Evolutionary conservation across 306 rosid genomes (phyloP).

Genomic region (Quercus parvula): DNA sequence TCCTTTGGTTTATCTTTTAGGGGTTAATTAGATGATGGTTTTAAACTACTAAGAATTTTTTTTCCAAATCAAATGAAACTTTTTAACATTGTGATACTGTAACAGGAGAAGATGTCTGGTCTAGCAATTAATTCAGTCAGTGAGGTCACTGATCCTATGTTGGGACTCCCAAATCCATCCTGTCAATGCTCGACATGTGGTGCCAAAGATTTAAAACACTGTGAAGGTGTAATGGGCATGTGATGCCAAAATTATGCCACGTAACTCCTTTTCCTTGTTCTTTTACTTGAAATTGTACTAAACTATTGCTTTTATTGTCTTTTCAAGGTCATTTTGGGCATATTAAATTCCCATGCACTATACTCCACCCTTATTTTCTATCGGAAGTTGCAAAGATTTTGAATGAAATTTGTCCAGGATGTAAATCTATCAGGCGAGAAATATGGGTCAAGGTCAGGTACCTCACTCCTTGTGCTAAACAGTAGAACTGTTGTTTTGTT

Average conservation of each 20-base stretch:
- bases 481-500: background rate
- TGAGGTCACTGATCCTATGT: conserved; percentile 70
- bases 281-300: conserved; percentile 22
- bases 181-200: conserved; percentile 76
- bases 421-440: conserved; percentile 61
- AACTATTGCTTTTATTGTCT: conserved; percentile 19
- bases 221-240: conserved; percentile 64
- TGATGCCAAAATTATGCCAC: conserved; percentile 18
- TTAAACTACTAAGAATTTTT: background rate
- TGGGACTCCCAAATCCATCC: conserved; percentile 86
- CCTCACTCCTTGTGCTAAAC: conserved; percentile 27
- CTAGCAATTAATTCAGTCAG: conserved; percentile 46
- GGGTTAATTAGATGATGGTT: background rate
- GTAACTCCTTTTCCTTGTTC: conserved; percentile 10
- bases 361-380: conserved; percentile 76
- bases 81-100: conserved; percentile 19
- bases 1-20: background rate
- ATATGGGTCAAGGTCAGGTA: conserved; percentile 67
- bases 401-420: conserved; percentile 80
- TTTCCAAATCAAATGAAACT: background rate
- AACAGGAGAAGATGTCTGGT: conserved; percentile 62
- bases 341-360: conserved; percentile 58
- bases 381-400: conserved; percentile 74
- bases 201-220: conserved; percentile 39
- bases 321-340: conserved; percentile 88